Evolutionary conservation across 2,329 filamentous ascomycete genomes (phyloP).

Genomic region (Incumbomyces lentus): DNA sequence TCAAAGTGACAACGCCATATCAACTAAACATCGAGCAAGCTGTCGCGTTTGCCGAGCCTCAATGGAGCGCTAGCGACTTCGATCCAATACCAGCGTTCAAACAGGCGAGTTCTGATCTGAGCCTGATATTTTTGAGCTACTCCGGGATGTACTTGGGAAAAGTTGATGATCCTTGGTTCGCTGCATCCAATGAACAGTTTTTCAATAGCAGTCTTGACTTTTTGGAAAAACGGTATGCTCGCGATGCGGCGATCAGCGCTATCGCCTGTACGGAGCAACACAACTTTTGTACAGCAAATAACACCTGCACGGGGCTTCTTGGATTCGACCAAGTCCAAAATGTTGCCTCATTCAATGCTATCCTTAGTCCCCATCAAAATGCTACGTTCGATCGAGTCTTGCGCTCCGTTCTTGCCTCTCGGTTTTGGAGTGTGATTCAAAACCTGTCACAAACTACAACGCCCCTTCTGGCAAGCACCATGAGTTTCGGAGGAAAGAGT

Average conservation of each 20-base stretch:
- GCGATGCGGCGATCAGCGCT: constrained; percentile 11
- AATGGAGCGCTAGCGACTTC: constrained; percentile 9
- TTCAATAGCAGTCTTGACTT: constrained; percentile 3
- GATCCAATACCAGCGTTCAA: constrained; percentile 9
- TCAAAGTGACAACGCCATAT: constrained; percentile 11
- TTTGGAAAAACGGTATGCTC: constrained; percentile 5
- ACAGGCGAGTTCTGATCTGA: constrained; percentile 9
- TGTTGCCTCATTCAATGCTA: constrained; percentile 6
- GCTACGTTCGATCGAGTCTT: constrained; percentile 14
- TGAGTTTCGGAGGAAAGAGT: background rate
- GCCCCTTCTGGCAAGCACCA: constrained; percentile 11
- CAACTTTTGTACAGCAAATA: constrained; percentile 11
- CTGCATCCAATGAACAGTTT: constrained; percentile 5
- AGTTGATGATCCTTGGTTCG: constrained; percentile 17
- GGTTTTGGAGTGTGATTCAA: constrained; percentile 2
- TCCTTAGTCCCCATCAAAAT: constrained; percentile 9
- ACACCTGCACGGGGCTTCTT: constrained; percentile 10
- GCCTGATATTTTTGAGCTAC: constrained; percentile 13
- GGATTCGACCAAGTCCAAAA: constrained; percentile 16
- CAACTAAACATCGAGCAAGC: constrained; percentile 7
- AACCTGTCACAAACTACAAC: constrained; percentile 6
- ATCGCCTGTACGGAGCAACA: constrained; percentile 16
- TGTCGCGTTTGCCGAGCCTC: background rate
- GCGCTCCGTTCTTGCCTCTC: constrained; percentile 6
- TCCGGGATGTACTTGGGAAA: constrained; percentile 11